Evolutionary conservation across 129 eudicot species (phyloP), one percentile per base, ranked within the genome.

Genomic region (Flaveria robusta): DNA sequence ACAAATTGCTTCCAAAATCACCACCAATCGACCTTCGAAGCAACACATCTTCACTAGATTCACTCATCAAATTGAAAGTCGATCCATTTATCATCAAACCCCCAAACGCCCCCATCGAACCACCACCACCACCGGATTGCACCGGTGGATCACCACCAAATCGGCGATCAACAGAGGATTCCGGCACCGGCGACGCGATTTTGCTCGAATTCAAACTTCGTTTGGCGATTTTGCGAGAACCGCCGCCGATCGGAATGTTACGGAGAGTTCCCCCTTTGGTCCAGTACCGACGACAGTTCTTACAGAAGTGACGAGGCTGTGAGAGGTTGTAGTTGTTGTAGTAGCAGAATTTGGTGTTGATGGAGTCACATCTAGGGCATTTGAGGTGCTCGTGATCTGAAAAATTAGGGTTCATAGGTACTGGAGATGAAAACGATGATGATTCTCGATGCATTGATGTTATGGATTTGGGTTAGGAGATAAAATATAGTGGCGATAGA

Each of bases 351-450:
- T 76, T 76, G 66, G 80, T 76, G 73, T 76, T 49, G 34, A 7
- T 8, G 15, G 80, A 76, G 49, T 11, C 31, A 9, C 80, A 76
- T 41, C 80, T 66, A 5, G 80, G 80, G 39, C 80, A 76, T 56
- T 84, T 88, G 49, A 90, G 69, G 46, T 88, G 91, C 70, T 87
- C 89, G 14, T 85, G 92, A 1, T 90, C 92, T 10, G 88, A 88
- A 31, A 85, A 81, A 1, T 82, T 67, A 54, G 87, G 81, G 49
- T 76, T 81, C 75, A 81, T 83, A 12, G 46, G 46, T 68, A 26
- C 12, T 39, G 78, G 79, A 3, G 85, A 23, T 37, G 85, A 80
- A 9, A 26, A 49, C 24, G 65, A 10, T 65, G 81, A 37, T 46
- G 85, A 72, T 69, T 85, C 79, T 84, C 70, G 87, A 75, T 79